A percentile compares a stretch with the other conserved stretches of the same genome.
Conservation (phyloP, 805 yeast genomes). For the Scheffersomyces coipomensis region DNA sequence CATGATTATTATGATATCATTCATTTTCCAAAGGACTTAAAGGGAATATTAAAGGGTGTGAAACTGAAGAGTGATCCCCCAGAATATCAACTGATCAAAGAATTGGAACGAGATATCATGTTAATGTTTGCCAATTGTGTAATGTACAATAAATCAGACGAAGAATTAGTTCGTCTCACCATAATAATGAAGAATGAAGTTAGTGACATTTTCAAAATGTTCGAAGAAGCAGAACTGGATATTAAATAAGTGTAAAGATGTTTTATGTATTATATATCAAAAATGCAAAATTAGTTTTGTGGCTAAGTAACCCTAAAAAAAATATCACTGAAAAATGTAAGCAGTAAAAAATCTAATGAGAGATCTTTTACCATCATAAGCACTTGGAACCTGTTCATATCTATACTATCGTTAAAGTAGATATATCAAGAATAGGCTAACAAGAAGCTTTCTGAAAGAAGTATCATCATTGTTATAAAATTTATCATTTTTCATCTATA, state of each 20-base stretch:
- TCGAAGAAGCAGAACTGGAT: constrained; percentile 51
- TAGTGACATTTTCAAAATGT: constrained; percentile 52
- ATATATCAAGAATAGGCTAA: no score
- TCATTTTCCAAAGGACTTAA: constrained; percentile 65
- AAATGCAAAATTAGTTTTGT: no score
- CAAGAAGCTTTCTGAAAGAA: no score
- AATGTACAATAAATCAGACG: constrained; percentile 71
- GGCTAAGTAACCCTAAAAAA: no score
- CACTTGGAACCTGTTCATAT: no score
- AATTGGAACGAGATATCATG: constrained; percentile 66
- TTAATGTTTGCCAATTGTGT: constrained; percentile 82
- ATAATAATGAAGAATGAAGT: constrained; percentile 71
- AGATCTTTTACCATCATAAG: no score
- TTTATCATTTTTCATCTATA: no score
- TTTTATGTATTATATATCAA: no score
- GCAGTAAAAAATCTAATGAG: no score
- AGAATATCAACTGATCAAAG: constrained; percentile 52
- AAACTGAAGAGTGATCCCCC: constrained; percentile 39
- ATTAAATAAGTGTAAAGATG: constrained; percentile 6
- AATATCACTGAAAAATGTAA: no score
- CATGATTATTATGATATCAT: constrained; percentile 66
- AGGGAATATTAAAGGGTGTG: constrained; percentile 56
- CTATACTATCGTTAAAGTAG: no score
- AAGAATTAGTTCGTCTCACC: constrained; percentile 61
- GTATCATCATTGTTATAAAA: no score